Evolutionary conservation across 768 basidiomycete genomes (phyloP).

Genomic region (Trametes cinnabarina): DNA sequence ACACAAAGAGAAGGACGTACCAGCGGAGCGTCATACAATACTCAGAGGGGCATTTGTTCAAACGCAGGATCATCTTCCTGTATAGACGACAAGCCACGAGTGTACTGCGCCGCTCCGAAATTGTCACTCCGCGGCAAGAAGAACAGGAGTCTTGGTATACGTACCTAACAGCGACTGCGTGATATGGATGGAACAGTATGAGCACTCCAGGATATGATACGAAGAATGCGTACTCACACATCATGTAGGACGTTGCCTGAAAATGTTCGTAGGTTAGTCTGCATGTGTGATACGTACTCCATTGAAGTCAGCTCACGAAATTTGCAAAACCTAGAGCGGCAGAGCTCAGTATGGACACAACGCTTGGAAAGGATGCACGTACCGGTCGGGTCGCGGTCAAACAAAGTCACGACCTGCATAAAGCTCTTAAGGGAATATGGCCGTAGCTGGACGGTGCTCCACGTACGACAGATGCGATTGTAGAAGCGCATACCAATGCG

Average conservation of each 20-base stretch:
- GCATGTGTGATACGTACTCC: no score
- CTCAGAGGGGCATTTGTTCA: neutral
- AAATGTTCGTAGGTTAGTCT: neutral
- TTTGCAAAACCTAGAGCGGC: neutral
- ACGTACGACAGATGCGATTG: neutral
- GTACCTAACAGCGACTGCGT: no score
- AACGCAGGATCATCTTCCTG: conserved; percentile 6
- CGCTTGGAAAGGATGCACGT: neutral
- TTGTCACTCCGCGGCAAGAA: no score
- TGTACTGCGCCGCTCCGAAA: no score
- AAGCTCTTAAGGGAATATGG: neutral
- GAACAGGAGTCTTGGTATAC: no score
- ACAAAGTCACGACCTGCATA: neutral
- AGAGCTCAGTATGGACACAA: neutral
- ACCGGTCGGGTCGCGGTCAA: conserved; percentile 1
- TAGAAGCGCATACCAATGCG: neutral
- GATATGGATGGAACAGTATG: no score
- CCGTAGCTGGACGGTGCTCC: neutral
- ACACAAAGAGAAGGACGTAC: neutral
- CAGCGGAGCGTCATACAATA: neutral
- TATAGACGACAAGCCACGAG: conserved; percentile 7
- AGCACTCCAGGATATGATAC: no score
- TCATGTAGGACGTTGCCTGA: neutral
- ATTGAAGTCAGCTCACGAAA: neutral
- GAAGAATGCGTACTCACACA: neutral